phyloP scores from a whole-genome alignment of 139 green algal genomes.

The Astrephomene gubernaculifera region DNA sequence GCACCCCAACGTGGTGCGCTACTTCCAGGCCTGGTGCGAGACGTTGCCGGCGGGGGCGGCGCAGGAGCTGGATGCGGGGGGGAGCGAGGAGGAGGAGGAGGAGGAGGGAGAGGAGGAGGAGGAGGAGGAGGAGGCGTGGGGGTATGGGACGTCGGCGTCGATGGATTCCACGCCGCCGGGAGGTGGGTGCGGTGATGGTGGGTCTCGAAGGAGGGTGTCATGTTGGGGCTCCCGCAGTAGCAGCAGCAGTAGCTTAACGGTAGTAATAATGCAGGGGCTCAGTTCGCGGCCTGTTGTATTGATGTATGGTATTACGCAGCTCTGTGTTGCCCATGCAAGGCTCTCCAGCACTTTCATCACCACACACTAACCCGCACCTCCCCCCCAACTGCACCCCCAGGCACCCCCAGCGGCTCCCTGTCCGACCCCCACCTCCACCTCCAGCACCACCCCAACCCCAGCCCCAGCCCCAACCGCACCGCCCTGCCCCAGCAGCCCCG shows the following conservation, averaged over 20 bases:
- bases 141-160: not conserved
- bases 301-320: no score
- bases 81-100: not conserved
- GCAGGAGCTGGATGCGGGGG: not conserved
- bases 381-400: not conserved
- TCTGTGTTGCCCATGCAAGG: no score
- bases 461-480: not conserved
- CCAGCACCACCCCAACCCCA: not conserved
- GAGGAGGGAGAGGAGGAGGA: constrained; percentile 34
- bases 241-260: no score
- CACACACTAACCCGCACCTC: no score
- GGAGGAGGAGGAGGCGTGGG: constrained; percentile 24
- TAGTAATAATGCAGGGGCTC: no score
- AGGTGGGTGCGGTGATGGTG: no score
- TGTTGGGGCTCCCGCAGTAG: no score
- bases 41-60: constrained; percentile 1
- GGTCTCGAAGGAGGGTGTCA: no score
- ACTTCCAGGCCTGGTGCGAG: constrained; percentile 79
- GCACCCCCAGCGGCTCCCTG: no score
- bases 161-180: not conserved
- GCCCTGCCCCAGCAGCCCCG: not conserved
- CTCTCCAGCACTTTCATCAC: no score
- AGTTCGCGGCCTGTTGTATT: no score
- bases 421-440: not conserved
- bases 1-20: constrained; percentile 92